Percentiles rank a stretch among this genome's conserved stretches.
phyloP scores from a whole-genome alignment of 2,329 filamentous ascomycete species.

The Colletotrichum caudatum region DNA sequence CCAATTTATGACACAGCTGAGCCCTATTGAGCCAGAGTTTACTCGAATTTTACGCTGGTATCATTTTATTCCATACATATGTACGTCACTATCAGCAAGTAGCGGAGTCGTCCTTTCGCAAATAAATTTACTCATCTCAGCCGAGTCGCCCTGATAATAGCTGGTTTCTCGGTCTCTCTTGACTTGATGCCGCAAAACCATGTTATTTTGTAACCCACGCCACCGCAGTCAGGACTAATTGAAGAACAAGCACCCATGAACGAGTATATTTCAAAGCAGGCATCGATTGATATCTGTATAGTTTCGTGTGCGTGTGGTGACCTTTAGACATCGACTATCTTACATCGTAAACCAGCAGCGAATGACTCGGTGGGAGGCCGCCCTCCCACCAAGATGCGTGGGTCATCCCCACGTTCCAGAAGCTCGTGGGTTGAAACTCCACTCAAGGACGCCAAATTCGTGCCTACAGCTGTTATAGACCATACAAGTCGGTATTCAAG shows the following conservation, averaged over 20 bases:
- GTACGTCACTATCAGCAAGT: background rate
- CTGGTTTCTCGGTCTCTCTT: too few species aligned
- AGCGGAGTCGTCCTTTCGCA: background rate
- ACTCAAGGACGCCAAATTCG: background rate
- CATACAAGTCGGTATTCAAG: too few species aligned
- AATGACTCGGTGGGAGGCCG: background rate
- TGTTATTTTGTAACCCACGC: background rate
- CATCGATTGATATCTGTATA: too few species aligned
- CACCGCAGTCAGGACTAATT: background rate
- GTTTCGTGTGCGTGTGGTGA: background rate
- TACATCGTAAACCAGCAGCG: background rate
- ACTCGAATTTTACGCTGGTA: background rate
- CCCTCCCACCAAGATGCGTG: conserved; percentile 1
- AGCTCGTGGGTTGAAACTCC: background rate
- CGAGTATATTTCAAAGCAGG: background rate
- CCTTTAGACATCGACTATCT: background rate
- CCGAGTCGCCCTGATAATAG: background rate
- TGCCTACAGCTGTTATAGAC: too few species aligned
- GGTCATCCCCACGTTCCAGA: background rate
- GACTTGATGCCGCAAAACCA: background rate
- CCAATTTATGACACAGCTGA: background rate
- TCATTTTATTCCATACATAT: background rate
- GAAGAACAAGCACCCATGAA: too few species aligned
- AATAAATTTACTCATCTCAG: background rate
- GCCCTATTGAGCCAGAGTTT: background rate